phyloP scores from a whole-genome alignment of 371 early-diverging fungal species.

The Actinomortierella wolfii region DNA sequence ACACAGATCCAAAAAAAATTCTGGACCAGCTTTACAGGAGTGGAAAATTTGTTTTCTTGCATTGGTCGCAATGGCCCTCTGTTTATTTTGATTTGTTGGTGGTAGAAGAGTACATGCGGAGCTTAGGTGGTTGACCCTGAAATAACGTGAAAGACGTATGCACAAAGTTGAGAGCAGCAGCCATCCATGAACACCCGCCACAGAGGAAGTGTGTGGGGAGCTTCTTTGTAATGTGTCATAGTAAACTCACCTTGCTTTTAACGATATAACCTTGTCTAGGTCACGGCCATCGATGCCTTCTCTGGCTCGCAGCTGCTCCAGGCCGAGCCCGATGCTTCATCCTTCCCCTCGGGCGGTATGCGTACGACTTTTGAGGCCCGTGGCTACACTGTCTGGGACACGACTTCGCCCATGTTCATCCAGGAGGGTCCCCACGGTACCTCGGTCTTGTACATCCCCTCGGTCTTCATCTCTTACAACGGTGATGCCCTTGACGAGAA shows the following conservation, averaged over 20 bases:
- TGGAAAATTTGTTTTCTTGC: no score
- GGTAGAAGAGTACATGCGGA: no score
- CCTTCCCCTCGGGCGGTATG: slow-evolving; percentile 98
- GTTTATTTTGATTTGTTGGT: no score
- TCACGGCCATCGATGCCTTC: slow-evolving; percentile 89
- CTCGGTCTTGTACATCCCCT: slow-evolving; percentile 91
- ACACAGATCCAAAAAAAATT: no score
- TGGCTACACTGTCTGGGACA: slow-evolving; percentile 99
- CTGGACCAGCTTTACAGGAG: no score
- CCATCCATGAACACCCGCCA: no score
- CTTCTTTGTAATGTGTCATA: no score
- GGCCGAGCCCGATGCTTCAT: slow-evolving; percentile 99
- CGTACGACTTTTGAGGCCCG: slow-evolving; percentile 98
- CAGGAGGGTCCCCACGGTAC: slow-evolving; percentile 93
- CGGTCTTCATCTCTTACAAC: slow-evolving; percentile 97
- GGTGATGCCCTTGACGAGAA: slow-evolving; percentile 99
- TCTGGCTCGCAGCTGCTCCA: slow-evolving; percentile 96
- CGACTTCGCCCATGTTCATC: slow-evolving; percentile 94
- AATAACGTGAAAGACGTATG: no score
- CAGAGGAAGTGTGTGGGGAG: no score
- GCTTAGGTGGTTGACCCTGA: not conserved
- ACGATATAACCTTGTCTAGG: slow-evolving; percentile 47
- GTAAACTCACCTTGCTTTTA: no score
- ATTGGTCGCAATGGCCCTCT: no score
- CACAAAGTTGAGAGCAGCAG: no score